A percentile compares a stretch with the other conserved stretches of the same genome.
Evolutionary conservation across 2,329 filamentous ascomycete genomes (phyloP).

Genomic region (Fusarium mundagurra): DNA sequence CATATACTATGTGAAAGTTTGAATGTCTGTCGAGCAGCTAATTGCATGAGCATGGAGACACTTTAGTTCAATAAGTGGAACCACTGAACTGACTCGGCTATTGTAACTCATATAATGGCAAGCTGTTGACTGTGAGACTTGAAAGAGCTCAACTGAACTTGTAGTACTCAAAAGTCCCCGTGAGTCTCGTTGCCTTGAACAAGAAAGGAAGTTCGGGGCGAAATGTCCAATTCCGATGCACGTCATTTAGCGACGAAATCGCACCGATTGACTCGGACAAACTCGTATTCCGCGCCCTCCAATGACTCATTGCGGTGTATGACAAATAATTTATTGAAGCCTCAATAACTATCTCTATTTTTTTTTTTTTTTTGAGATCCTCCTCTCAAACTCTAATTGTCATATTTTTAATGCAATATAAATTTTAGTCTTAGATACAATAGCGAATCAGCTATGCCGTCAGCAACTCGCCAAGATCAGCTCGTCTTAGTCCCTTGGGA

Average conservation of each 20-base stretch:
- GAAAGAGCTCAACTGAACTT: fast-evolving
- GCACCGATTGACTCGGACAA: not conserved
- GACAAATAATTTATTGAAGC: not conserved
- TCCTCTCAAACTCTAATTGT: too few species aligned
- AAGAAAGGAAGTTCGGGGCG: not conserved
- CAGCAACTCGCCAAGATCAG: not conserved
- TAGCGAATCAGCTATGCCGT: conserved; percentile 4
- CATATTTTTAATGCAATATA: too few species aligned
- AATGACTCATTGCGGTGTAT: conserved; percentile 6
- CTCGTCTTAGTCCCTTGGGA: conserved; percentile 40
- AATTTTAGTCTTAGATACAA: not conserved
- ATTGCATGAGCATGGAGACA: fast-evolving
- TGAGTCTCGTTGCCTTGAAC: not conserved
- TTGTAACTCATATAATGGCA: not conserved
- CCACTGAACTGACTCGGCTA: not conserved
- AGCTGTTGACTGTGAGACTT: not conserved
- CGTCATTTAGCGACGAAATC: not conserved
- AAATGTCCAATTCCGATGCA: not conserved
- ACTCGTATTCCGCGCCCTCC: not conserved
- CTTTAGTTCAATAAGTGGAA: fast-evolving
- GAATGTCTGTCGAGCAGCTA: too few species aligned
- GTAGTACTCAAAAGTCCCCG: not conserved
- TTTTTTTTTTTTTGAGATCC: not conserved
- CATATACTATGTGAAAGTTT: not conserved
- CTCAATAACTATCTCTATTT: not conserved